Conservation (phyloP, 208 protist genomes). For the Hexamita inflata region DNA sequence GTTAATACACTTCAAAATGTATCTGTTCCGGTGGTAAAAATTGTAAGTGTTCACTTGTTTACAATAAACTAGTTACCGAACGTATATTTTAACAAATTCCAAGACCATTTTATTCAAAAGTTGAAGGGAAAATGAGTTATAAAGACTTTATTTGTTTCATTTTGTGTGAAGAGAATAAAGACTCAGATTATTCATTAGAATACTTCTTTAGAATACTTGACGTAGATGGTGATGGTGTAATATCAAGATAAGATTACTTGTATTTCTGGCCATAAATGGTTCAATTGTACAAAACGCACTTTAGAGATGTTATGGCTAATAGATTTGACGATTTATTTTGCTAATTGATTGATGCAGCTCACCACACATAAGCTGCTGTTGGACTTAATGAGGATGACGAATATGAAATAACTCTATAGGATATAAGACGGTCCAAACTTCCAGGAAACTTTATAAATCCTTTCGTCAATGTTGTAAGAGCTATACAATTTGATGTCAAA, state of each 20-base stretch:
- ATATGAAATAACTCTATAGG: neutral
- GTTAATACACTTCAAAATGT: neutral
- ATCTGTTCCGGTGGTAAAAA: neutral
- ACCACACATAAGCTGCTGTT: neutral
- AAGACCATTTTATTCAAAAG: slow-evolving; percentile 6
- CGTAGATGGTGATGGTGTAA: slow-evolving; percentile 38
- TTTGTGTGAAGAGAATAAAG: slow-evolving; percentile 43
- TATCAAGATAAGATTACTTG: slow-evolving; percentile 28
- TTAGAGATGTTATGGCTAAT: slow-evolving; percentile 16
- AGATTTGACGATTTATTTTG: slow-evolving; percentile 24
- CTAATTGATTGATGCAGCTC: slow-evolving; percentile 28
- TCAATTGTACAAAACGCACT: neutral
- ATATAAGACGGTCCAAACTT: neutral
- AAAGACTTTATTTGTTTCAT: slow-evolving; percentile 40
- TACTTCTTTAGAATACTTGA: slow-evolving; percentile 42
- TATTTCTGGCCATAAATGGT: slow-evolving; percentile 33
- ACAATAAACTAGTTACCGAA: neutral
- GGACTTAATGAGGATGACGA: neutral
- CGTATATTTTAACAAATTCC: slow-evolving; percentile 1
- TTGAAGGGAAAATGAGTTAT: slow-evolving; percentile 12
- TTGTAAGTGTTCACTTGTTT: neutral
- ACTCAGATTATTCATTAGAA: neutral
- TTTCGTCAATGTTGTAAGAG: slow-evolving; percentile 26
- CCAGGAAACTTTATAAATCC: slow-evolving; percentile 23
- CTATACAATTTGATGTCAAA: slow-evolving; percentile 29